phyloP scores from a whole-genome alignment of 2,329 filamentous ascomycete genomes.

The Cordyceps cicadae region DNA sequence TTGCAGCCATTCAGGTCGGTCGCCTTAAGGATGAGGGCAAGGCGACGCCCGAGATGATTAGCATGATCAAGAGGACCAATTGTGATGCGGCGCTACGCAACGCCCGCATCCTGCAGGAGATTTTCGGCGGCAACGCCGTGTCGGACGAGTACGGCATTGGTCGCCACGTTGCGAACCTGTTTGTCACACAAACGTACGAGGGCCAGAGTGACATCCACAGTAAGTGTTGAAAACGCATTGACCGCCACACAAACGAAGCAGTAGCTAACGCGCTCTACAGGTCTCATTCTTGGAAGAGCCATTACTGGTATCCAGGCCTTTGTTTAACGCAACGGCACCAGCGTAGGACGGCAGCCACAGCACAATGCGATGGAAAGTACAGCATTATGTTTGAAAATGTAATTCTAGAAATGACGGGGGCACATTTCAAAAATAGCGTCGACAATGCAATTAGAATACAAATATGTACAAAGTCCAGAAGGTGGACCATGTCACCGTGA shows the following conservation, averaged over 20 bases:
- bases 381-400: neutral
- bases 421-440: neutral
- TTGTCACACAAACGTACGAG: slow-evolving; percentile 96
- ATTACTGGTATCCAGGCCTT: slow-evolving; percentile 75
- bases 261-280: slow-evolving; percentile 32
- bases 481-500: neutral
- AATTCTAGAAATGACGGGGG: neutral
- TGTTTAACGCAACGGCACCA: slow-evolving; percentile 36
- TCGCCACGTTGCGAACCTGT: slow-evolving; percentile 89
- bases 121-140: slow-evolving; percentile 96
- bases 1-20: slow-evolving; percentile 85
- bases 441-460: neutral
- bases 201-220: slow-evolving; percentile 97
- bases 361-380: neutral
- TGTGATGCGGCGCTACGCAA: slow-evolving; percentile 82
- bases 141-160: slow-evolving; percentile 96
- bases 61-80: slow-evolving; percentile 94
- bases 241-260: neutral
- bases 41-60: slow-evolving; percentile 89
- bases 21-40: slow-evolving; percentile 88
- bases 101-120: slow-evolving; percentile 75
- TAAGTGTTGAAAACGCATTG: slow-evolving; percentile 38
- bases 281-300: slow-evolving; percentile 58
- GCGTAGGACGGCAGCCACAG: neutral
- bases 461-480: neutral